Conservation (phyloP, 2,329 filamentous ascomycete genomes). For the Graphiopsis chlorocephala region DNA sequence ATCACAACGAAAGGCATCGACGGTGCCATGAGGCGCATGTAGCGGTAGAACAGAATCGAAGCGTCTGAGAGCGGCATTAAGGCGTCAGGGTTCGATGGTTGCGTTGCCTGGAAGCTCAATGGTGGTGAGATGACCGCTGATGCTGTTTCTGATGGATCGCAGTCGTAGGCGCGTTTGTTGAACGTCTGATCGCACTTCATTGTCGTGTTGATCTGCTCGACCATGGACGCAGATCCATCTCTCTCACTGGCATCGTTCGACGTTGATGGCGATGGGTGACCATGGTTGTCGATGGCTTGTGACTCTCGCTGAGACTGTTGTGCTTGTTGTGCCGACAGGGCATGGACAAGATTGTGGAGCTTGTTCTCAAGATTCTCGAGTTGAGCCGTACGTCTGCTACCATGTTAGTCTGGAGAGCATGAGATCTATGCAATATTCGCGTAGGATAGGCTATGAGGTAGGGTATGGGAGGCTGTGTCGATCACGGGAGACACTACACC, state of each 20-base stretch:
- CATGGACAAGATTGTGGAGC: slow-evolving; percentile 34
- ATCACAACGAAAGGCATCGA: slow-evolving; percentile 30
- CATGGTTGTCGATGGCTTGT: not conserved
- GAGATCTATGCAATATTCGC: no score
- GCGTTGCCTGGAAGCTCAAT: not conserved
- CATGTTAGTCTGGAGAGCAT: slow-evolving; percentile 9
- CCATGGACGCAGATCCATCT: not conserved
- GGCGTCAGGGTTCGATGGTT: not conserved
- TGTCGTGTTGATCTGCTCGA: not conserved
- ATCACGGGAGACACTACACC: not conserved
- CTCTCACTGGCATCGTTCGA: slow-evolving; percentile 1
- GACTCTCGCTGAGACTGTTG: slow-evolving; percentile 4
- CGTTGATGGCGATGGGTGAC: slow-evolving; percentile 10
- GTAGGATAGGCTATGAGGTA: not conserved
- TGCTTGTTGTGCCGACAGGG: slow-evolving; percentile 24
- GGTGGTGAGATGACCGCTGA: not conserved
- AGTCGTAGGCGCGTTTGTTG: not conserved
- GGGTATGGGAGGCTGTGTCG: not conserved
- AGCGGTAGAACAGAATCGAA: slow-evolving; percentile 29
- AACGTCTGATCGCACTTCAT: not conserved
- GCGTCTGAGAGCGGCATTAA: slow-evolving; percentile 25
- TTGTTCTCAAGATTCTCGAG: slow-evolving; percentile 35
- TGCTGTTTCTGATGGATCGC: not conserved
- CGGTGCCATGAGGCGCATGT: slow-evolving; percentile 27
- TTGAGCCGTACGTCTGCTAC: slow-evolving; percentile 31